Conservation (phyloP, 2,329 filamentous ascomycete species). For the Zalaria sp. region DNA sequence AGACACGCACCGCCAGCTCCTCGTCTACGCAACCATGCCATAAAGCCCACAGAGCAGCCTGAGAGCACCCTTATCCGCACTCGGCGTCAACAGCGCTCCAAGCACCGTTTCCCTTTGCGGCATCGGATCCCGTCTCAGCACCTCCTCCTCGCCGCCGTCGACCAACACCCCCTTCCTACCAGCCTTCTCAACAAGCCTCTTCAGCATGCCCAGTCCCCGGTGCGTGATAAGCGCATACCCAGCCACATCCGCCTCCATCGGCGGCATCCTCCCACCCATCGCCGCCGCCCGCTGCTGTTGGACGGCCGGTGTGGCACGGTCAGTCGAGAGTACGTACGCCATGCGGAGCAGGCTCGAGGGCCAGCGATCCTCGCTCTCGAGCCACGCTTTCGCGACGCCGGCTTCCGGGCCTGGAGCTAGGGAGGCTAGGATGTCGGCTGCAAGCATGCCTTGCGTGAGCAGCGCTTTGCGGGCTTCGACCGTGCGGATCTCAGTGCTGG, state of each 20-base stretch:
- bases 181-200: slow-evolving; percentile 30
- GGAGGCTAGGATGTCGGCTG: slow-evolving; percentile 74
- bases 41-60: slow-evolving; percentile 24
- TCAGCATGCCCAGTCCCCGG: slow-evolving; percentile 32
- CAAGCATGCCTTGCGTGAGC: slow-evolving; percentile 81
- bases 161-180: slow-evolving; percentile 14
- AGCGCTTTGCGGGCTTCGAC: slow-evolving; percentile 77
- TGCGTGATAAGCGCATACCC: slow-evolving; percentile 22
- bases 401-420: slow-evolving; percentile 32
- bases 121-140: slow-evolving; percentile 26
- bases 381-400: slow-evolving; percentile 58
- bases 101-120: slow-evolving; percentile 32
- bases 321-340: slow-evolving; percentile 48
- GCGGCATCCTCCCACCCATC: slow-evolving; percentile 8
- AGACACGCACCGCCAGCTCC: too few species aligned
- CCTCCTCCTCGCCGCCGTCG: slow-evolving; percentile 10
- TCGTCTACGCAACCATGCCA: slow-evolving; percentile 16
- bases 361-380: slow-evolving; percentile 72
- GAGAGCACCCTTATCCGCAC: slow-evolving; percentile 28
- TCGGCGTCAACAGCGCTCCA: slow-evolving; percentile 29
- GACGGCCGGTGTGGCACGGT: neutral
- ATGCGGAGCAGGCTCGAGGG: slow-evolving; percentile 65
- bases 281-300: slow-evolving; percentile 7
- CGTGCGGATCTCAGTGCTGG: slow-evolving; percentile 38
- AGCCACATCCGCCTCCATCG: slow-evolving; percentile 12